Evolutionary conservation across 192 early-diverging fungal genomes (phyloP), one percentile per base, ranked within the genome.

Genomic region (Coemansia sp.): DNA sequence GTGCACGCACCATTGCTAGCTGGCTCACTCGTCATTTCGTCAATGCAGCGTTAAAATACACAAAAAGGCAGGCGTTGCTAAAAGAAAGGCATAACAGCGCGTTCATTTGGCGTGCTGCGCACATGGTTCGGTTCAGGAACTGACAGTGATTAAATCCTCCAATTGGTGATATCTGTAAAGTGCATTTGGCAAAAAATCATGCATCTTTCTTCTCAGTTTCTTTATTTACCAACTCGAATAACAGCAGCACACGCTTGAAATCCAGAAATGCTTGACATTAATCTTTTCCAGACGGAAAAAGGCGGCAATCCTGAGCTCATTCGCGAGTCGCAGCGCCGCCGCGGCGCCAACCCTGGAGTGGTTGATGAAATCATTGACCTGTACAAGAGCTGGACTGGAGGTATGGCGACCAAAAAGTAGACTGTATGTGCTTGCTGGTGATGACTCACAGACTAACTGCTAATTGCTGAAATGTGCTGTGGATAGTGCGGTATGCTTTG

Each of bases 271-370:
- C 84, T 99, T 68, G 97, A 99, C 73, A 91, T 99, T 70, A 95
- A 90, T 62, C 81, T 97, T 37, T 87, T 99, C 61, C 86, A 93
- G 62, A 82, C 86, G 60, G 92, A 92, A 45, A 93, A 93, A 75
- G 97, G 96, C 65, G 94, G 94, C 63, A 92, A 98, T 66, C 94
- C 94, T 23, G 94, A 96, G 45, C 72, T 90, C 49, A 89, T 99
- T 50, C 86, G 88, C 64, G 92, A 97, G 77, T 99, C 97, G 35
- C 95, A 99, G 83, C 86, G 92, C 19, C 86, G 87, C 69, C 88
- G 97, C 45, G 93, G 93, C 37, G 93, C 85, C 62, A 73, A 85
- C 37, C 90, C 91, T 27, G 89, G 94, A 72, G 58, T 90, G 17
- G 93, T 99, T 24, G 97, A 99, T 73, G 86, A 96, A 65, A 87